A percentile compares a stretch with the other conserved stretches of the same genome.
phyloP scores from a whole-genome alignment of 176 grass and related monocot species.

The Miscanthus lutarioriparius region DNA sequence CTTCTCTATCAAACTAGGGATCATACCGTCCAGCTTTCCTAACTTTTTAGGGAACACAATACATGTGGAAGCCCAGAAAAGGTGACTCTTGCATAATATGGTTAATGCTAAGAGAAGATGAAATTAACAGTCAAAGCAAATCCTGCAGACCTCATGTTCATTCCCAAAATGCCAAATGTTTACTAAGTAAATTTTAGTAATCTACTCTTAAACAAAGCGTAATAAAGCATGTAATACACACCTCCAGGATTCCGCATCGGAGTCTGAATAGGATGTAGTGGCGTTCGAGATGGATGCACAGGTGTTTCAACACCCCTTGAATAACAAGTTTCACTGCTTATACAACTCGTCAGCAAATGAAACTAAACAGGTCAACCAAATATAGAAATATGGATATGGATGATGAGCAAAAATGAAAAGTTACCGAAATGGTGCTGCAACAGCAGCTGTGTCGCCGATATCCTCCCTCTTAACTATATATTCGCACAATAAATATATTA shows the following conservation, averaged over 20 bases:
- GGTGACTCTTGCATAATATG: neutral
- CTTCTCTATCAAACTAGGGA: neutral
- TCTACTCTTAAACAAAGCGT: neutral
- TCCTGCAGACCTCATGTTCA: neutral
- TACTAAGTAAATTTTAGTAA: neutral
- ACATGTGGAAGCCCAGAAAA: neutral
- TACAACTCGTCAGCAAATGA: conserved; percentile 44
- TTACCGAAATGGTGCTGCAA: conserved; percentile 67
- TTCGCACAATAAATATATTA: conserved; percentile 6
- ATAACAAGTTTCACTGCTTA: conserved; percentile 65
- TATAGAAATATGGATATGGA: conserved; percentile 9
- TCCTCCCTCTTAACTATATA: conserved; percentile 66
- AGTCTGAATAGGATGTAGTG: conserved; percentile 79
- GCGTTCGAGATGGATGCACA: conserved; percentile 76
- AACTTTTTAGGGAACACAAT: conserved; percentile 1
- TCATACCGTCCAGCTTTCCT: neutral
- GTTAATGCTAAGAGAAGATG: neutral
- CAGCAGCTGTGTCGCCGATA: conserved; percentile 52
- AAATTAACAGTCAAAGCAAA: conserved; percentile 24
- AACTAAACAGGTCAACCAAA: conserved; percentile 12
- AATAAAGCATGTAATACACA: conserved; percentile 36
- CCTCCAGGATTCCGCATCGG: conserved; percentile 67
- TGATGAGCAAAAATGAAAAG: neutral
- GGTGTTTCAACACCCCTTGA: conserved; percentile 62
- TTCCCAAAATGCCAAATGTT: neutral